phyloP scores from a whole-genome alignment of 225 moss, liverwort and hornwort species.

The Straminergon stramineum region DNA sequence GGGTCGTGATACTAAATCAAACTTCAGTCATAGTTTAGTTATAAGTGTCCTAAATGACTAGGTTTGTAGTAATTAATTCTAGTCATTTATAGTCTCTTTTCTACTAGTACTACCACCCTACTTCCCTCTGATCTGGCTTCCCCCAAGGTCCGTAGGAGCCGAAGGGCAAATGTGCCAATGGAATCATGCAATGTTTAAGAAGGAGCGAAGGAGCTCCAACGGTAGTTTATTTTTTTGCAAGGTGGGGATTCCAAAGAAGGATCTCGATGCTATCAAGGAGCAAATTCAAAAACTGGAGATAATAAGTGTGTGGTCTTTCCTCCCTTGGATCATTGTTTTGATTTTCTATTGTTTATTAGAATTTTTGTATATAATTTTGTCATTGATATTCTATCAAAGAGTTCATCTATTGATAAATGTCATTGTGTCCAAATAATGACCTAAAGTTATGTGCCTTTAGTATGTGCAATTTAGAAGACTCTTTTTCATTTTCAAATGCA shows the following conservation, averaged over 20 bases:
- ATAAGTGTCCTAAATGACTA: no score
- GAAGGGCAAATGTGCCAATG: no score
- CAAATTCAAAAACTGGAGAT: conserved; percentile 98
- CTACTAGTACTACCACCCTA: no score
- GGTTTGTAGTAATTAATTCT: no score
- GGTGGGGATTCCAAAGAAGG: conserved; percentile 99
- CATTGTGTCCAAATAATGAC: background rate
- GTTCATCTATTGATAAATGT: background rate
- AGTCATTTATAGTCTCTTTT: no score
- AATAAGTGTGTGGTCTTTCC: conserved; percentile 84
- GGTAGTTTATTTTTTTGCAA: no score
- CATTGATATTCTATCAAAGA: background rate
- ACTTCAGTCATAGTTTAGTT: no score
- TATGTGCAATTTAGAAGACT: background rate
- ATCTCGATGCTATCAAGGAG: conserved; percentile 99
- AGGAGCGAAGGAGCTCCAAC: no score
- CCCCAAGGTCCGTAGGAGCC: no score
- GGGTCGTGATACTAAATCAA: no score
- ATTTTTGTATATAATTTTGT: background rate
- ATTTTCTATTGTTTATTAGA: background rate
- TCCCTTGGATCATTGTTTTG: background rate
- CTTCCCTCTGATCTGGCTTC: no score
- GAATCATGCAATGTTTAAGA: no score
- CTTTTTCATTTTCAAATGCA: background rate
- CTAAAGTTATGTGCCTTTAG: background rate